These are phyloP conservation scores for Rhytidiadelphus loreus DNA, from an alignment of 225 moss, liverwort and hornwort genomes.

Conservation along the genomic window DNA sequence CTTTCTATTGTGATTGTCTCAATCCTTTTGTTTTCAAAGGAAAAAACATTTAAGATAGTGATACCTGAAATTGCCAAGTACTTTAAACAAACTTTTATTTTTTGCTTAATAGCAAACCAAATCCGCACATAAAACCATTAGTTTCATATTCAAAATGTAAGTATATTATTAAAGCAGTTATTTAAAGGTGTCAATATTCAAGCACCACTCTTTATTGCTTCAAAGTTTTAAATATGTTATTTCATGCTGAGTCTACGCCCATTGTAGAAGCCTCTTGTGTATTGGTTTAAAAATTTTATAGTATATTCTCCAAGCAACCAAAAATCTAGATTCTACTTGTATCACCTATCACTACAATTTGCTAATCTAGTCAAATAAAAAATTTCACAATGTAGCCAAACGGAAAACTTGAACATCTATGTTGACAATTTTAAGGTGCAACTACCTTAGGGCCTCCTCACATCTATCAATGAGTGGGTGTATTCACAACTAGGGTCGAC, in stretches of 20 bases:
- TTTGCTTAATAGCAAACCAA: neutral
- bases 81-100: neutral
- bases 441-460: accelerated
- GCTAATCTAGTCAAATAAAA: neutral
- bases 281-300: neutral
- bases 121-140: accelerated
- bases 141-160: neutral
- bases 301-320: neutral
- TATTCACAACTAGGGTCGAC: too few relatives aligned
- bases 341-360: neutral
- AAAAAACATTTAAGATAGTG: neutral
- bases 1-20: neutral
- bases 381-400: neutral
- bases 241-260: accelerated
- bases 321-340: neutral
- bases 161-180: neutral
- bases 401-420: accelerated
- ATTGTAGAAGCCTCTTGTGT: neutral
- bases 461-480: too few relatives aligned
- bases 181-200: neutral
- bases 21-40: neutral
- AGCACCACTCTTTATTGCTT: neutral
- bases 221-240: neutral
- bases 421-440: neutral
- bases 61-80: neutral